Percentiles rank a stretch among this genome's conserved stretches.
Conservation (phyloP, 768 basidiomycete species). For the Macrolepiota dolichaula region DNA sequence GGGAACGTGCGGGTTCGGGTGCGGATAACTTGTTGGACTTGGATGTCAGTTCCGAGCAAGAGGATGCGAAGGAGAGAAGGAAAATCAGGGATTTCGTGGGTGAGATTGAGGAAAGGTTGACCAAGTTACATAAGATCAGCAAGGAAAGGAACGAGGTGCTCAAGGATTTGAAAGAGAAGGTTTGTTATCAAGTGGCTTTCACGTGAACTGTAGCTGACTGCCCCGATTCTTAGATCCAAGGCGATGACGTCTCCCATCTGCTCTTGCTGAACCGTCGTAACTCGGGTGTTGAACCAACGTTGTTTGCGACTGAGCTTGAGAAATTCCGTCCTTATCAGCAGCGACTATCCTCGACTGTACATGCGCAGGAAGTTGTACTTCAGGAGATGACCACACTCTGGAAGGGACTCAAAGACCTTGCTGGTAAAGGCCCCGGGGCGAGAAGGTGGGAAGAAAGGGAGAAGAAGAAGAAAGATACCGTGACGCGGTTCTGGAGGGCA, state of each 20-base stretch:
- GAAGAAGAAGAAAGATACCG: slow-evolving; percentile 71
- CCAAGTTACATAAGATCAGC: slow-evolving; percentile 75
- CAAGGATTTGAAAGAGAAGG: slow-evolving; percentile 96
- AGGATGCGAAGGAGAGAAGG: slow-evolving; percentile 63
- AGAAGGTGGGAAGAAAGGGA: slow-evolving; percentile 82
- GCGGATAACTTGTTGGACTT: slow-evolving; percentile 55
- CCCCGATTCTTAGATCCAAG: slow-evolving; percentile 64
- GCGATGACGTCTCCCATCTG: slow-evolving; percentile 94
- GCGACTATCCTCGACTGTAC: slow-evolving; percentile 72
- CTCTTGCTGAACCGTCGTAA: slow-evolving; percentile 89
- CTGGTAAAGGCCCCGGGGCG: slow-evolving; percentile 74
- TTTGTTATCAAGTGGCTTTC: slow-evolving; percentile 22
- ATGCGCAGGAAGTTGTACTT: slow-evolving; percentile 69
- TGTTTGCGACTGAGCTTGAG: slow-evolving; percentile 92
- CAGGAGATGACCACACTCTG: slow-evolving; percentile 75
- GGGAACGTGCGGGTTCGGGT: slow-evolving; percentile 39
- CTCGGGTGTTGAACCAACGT: slow-evolving; percentile 73
- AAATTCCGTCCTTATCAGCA: slow-evolving; percentile 94
- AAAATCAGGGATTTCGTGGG: slow-evolving; percentile 65
- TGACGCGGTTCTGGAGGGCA: slow-evolving; percentile 68
- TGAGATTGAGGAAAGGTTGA: slow-evolving; percentile 78
- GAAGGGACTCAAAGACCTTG: slow-evolving; percentile 68
- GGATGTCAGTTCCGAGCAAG: slow-evolving; percentile 58
- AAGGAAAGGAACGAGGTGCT: slow-evolving; percentile 83
- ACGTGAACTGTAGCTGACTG: not conserved